These are phyloP conservation scores for Lasiosphaeria hispida DNA, from an alignment of 495 filamentous ascomycete species.

Conservation along the genomic window DNA sequence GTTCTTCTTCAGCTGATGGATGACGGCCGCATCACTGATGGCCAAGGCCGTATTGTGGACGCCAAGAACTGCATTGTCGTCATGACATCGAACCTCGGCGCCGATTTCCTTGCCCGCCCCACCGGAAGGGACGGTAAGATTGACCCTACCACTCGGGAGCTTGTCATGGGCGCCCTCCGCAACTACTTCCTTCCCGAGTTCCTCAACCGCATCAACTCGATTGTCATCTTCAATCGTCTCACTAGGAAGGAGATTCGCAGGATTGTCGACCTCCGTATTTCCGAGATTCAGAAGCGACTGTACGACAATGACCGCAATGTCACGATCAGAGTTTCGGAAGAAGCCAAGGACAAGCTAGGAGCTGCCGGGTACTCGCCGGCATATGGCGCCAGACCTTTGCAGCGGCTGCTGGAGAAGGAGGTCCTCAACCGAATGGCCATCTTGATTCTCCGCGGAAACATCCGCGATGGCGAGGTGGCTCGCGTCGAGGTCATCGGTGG, in stretches of 20 bases:
- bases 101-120: slow-evolving; percentile 83
- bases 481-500: slow-evolving; percentile 69
- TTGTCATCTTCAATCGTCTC: slow-evolving; percentile 98
- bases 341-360: slow-evolving; percentile 88
- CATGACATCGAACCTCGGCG: slow-evolving; percentile 96
- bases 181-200: slow-evolving; percentile 98
- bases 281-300: slow-evolving; percentile 88
- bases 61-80: slow-evolving; percentile 98
- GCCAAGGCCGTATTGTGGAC: slow-evolving; percentile 90
- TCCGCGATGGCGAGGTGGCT: slow-evolving; percentile 82
- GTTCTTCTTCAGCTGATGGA: slow-evolving; percentile 98
- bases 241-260: slow-evolving; percentile 82
- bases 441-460: slow-evolving; percentile 77
- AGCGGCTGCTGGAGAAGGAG: slow-evolving; percentile 90
- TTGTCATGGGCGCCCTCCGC: slow-evolving; percentile 85
- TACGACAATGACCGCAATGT: slow-evolving; percentile 77
- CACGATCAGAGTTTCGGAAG: slow-evolving; percentile 67
- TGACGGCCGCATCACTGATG: slow-evolving; percentile 96
- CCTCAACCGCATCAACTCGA: slow-evolving; percentile 91
- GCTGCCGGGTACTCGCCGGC: slow-evolving; percentile 86
- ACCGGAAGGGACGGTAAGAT: slow-evolving; percentile 77
- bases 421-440: slow-evolving; percentile 91
- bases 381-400: slow-evolving; percentile 87
- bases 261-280: slow-evolving; percentile 89
- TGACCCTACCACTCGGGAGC: slow-evolving; percentile 78